Base-by-base conservation (phyloP, 2,329 filamentous ascomycete species). In the Ophioceras dolichostomum region DNA sequence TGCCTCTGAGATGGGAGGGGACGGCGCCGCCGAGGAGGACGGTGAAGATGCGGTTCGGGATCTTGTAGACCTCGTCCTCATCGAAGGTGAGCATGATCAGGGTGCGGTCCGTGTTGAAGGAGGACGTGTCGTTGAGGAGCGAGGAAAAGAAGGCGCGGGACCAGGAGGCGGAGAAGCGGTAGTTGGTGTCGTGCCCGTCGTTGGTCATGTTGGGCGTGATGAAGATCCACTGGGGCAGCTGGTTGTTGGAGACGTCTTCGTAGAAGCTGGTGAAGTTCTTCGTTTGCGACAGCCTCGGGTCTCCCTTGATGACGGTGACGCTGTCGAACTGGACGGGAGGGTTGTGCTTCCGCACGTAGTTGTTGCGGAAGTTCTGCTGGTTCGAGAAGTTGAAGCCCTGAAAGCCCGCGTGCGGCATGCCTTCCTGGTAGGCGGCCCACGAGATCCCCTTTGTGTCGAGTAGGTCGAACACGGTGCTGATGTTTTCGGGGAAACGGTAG, bases 211-310 rank as follows among this genome's bases (percentile, higher is more conserved):
- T 70, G 0, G 74, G 76, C 0, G 69, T 69, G 54, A 78, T 68
- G 53, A 76, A 74, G 28, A 70, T 65, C 58, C 76, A 82, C 53
- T 83, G 79, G 3, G 79, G 79, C 10, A 83, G 62, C 8, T 58
- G 55, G 42, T 73, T 58, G 31, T 61, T 61, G 19, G 62, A 56
- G 18, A 82, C 56, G 44, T 81, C 77, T 7, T 61, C 55, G 28
- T 73, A 58, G 56, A 84, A 83, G 39, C 68, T 60, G 18, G 66
- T 65, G 46, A 83, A 69, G 43, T 76, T 79, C 53, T 78, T 76
- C 46, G 80, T 66, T 42, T 71, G 67, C 26, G 66, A 62, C 2
- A 80, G 60, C 16, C 79, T 68, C 34, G 45, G 47, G 3, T 60
- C 60, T n/a, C n/a, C n/a, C n/a, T n/a, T n/a, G 20, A 60, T 49